Evolutionary conservation across 345 rosid genomes (phyloP).

Genomic region (Salix suchowensis): DNA sequence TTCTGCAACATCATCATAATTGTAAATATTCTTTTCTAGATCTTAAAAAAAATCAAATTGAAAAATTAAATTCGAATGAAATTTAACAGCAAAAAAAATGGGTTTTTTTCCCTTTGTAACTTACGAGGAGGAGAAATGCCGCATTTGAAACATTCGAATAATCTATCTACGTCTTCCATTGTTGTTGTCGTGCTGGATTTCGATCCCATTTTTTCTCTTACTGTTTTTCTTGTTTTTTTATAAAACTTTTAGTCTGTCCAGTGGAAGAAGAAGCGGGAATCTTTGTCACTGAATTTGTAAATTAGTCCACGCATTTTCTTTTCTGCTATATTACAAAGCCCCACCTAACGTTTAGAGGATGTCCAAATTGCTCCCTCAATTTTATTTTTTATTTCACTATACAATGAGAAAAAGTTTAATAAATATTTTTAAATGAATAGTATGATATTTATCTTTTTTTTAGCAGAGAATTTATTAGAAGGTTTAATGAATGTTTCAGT

Average conservation of each 20-base stretch:
- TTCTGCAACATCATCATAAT: conserved; percentile 30
- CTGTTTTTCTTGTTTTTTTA: neutral
- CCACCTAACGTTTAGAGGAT: too few relatives aligned
- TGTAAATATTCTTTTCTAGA: neutral
- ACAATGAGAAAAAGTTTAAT: too few relatives aligned
- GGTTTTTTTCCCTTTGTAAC: conserved; percentile 1
- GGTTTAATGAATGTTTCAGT: too few relatives aligned
- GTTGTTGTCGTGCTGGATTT: neutral
- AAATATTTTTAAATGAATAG: too few relatives aligned
- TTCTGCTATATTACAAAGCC: too few relatives aligned
- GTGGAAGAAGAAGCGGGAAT: conserved; percentile 3
- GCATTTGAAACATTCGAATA: conserved; percentile 89
- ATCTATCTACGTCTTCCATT: conserved; percentile 84
- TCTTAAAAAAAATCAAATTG: neutral
- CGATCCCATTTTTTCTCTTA: neutral
- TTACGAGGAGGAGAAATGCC: conserved; percentile 91
- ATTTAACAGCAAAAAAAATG: neutral
- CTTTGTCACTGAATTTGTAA: too few relatives aligned
- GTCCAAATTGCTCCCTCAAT: too few relatives aligned
- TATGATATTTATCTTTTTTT: too few relatives aligned
- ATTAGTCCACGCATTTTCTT: neutral
- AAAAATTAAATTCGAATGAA: neutral
- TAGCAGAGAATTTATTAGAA: too few relatives aligned
- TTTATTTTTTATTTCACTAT: too few relatives aligned
- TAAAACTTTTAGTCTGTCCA: too few relatives aligned